These are phyloP conservation scores for Dothistroma septosporum DNA, from an alignment of 2,329 filamentous ascomycete genomes.

Conservation along the genomic window DNA sequence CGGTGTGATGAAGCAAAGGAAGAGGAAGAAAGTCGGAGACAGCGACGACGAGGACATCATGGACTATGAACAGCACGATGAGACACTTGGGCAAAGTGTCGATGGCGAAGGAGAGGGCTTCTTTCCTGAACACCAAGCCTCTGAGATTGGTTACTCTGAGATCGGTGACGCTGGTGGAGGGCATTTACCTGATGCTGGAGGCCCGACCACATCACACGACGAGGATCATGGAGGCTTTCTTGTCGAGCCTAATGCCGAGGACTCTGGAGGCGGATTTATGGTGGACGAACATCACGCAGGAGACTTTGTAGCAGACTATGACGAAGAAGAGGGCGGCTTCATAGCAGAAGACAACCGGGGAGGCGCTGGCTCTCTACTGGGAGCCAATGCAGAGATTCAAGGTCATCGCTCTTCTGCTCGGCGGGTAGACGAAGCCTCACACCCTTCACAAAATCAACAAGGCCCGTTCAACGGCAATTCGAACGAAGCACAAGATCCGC, in stretches of 20 bases:
- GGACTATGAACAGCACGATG: slow-evolving; percentile 25
- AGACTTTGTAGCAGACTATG: slow-evolving; percentile 18
- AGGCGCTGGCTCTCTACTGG: slow-evolving; percentile 22
- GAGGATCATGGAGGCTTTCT: slow-evolving; percentile 17
- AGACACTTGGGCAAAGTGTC: slow-evolving; percentile 14
- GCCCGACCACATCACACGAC: background rate
- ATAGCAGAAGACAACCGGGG: slow-evolving; percentile 18
- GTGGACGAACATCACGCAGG: slow-evolving; percentile 11
- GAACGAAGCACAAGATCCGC: too few species aligned
- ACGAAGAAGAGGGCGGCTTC: slow-evolving; percentile 6
- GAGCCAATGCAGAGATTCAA: slow-evolving; percentile 17
- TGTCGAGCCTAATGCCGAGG: slow-evolving; percentile 3
- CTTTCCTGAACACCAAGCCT: slow-evolving; percentile 26
- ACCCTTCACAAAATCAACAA: too few species aligned
- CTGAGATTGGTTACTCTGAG: slow-evolving; percentile 35
- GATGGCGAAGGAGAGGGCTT: slow-evolving; percentile 33
- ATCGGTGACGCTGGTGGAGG: slow-evolving; percentile 31
- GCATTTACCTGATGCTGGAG: slow-evolving; percentile 6
- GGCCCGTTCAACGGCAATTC: too few species aligned
- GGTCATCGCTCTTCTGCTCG: background rate
- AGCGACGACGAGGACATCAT: slow-evolving; percentile 19
- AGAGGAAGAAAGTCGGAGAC: slow-evolving; percentile 14
- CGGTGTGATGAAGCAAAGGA: slow-evolving; percentile 3
- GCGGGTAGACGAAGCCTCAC: background rate
- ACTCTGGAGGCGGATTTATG: slow-evolving; percentile 17